phyloP scores from a whole-genome alignment of 108 stramenopile species.

The Fragilaria radians region DNA sequence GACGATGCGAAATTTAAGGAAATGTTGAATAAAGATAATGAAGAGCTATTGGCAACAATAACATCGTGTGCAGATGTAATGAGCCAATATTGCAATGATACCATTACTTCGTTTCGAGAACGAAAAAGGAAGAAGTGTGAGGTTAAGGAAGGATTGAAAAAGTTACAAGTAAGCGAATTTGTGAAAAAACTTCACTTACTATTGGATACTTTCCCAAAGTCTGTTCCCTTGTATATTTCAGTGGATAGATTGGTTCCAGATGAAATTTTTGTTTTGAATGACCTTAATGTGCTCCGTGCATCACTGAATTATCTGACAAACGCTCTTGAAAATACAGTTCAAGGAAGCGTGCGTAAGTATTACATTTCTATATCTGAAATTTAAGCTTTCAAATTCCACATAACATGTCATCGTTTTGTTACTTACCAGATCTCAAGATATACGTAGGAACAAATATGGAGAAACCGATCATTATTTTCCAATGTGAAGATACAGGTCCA shows the following conservation, averaged over 20 bases:
- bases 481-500: constrained; percentile 63
- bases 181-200: constrained; percentile 42
- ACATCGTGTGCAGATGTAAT: constrained; percentile 45
- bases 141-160: constrained; percentile 5
- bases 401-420: too few species aligned
- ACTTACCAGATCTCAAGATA: constrained; percentile 6
- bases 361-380: constrained; percentile 13
- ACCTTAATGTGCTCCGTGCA: constrained; percentile 53
- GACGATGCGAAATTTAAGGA: constrained; percentile 39
- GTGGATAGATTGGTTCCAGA: constrained; percentile 39
- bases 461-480: constrained; percentile 32
- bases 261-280: constrained; percentile 37
- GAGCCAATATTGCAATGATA: constrained; percentile 55
- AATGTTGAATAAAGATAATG: constrained; percentile 34
- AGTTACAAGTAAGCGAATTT: constrained; percentile 27
- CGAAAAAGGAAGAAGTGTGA: background rate
- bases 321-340: constrained; percentile 51
- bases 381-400: too few species aligned
- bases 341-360: constrained; percentile 47
- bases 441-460: constrained; percentile 7
- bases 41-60: constrained; percentile 51
- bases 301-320: constrained; percentile 73
- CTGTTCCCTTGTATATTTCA: constrained; percentile 42
- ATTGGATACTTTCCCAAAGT: constrained; percentile 52
- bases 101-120: constrained; percentile 55